Base-by-base conservation (phyloP, 192 early-diverging fungal genomes). In the Pilobolus umbonatus region DNA sequence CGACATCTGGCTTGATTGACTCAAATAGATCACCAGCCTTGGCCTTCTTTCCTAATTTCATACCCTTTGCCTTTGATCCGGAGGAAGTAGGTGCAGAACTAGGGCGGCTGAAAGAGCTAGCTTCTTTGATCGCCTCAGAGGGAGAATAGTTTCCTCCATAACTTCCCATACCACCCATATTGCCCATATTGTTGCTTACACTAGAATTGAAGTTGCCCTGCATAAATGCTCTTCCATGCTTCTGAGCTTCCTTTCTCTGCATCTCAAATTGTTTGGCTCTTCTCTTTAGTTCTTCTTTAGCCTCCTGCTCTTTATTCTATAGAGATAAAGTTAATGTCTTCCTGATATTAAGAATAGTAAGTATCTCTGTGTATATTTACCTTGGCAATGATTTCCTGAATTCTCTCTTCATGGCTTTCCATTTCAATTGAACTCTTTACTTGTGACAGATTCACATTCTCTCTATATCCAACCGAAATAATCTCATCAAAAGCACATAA, bases 361-460 rank as follows among this genome's bases (percentile, higher is more conserved):
- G n/a, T n/a, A n/a, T n/a, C n/a, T n/a, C n/a, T n/a, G n/a, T n/a
- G n/a, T n/a, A n/a, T 14, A 42, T 46, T 55, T 71, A 85, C 84
- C 79, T 82, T 85, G 53, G 89, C 84, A 67, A 98, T 98, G 63
- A 95, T 94, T 42, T 94, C 93, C 65, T 95, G 93, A 53, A 97
- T 86, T 73, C 92, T 89, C 65, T 99, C 96, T 71, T 99, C 96
- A 59, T 97, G 92, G 74, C 88, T 90, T 72, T 99, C 96, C 96
- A 99, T 99, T 67, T 93, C 89, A 50, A 85, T 88, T 47, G 95
- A 96, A 26, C 88, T 94, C 49, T 84, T 85, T n/a, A 99, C 85
- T 74, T 95, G 92, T 62, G 85, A 80, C 24, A 98, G 61, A 59
- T 88, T 92, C 29, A 98, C 86, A 55, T 91, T 93, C 72, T 98